A percentile compares a stretch with the other conserved stretches of the same genome.
These are phyloP conservation scores for Ogataea philodendri DNA, from an alignment of 805 yeast genomes.

Conservation along the genomic window DNA sequence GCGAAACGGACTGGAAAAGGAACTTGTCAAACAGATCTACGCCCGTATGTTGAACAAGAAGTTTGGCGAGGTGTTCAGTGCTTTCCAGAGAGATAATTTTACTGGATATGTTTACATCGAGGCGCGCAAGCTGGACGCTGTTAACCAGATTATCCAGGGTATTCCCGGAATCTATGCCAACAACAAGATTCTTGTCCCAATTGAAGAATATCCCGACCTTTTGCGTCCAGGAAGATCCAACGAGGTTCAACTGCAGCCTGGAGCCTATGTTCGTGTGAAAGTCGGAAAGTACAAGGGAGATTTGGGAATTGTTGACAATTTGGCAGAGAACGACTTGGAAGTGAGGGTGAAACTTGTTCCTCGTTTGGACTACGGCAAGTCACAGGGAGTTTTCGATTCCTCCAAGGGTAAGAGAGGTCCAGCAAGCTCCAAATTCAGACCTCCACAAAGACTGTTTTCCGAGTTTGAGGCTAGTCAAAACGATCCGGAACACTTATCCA, in stretches of 20 bases:
- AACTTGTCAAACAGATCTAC: constrained; percentile 76
- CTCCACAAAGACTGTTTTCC: constrained; percentile 82
- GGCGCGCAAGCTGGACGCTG: constrained; percentile 91
- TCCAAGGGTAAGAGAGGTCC: constrained; percentile 38
- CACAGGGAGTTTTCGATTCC: constrained; percentile 31
- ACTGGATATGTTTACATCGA: constrained; percentile 91
- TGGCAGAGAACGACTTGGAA: constrained; percentile 92
- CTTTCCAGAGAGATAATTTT: constrained; percentile 91
- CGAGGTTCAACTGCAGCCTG: constrained; percentile 86
- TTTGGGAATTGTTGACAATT: constrained; percentile 86
- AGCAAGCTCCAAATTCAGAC: constrained; percentile 64
- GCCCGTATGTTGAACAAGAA: constrained; percentile 80
- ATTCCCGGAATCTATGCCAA: constrained; percentile 74
- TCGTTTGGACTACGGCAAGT: constrained; percentile 84
- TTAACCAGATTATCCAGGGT: constrained; percentile 83
- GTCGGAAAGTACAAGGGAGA: constrained; percentile 93
- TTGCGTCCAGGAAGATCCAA: constrained; percentile 85
- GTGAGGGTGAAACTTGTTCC: constrained; percentile 93
- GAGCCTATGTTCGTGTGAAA: constrained; percentile 85
- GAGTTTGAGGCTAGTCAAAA: constrained; percentile 85
- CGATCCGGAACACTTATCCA: constrained; percentile 69
- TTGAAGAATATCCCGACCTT: constrained; percentile 90
- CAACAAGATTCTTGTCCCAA: constrained; percentile 85
- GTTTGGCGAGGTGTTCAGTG: constrained; percentile 79
- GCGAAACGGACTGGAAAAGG: constrained; percentile 90